These are phyloP conservation scores for Heracleum sosnowskyi DNA, from an alignment of 129 eudicot genomes.

Conservation along the genomic window DNA sequence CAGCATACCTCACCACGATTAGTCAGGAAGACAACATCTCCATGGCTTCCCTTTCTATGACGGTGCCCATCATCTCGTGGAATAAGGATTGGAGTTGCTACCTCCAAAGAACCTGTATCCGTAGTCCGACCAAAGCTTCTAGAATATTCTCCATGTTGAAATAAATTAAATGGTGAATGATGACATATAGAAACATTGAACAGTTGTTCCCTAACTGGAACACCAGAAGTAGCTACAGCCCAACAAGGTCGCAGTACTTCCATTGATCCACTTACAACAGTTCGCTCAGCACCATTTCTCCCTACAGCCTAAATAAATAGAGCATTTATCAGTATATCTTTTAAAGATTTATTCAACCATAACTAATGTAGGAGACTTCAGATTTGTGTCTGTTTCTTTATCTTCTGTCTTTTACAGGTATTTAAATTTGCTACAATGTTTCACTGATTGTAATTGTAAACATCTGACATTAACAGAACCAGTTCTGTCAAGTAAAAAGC, in stretches of 20 bases:
- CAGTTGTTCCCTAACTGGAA: conserved; percentile 91
- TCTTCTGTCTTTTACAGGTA: background rate
- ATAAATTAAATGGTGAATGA: conserved; percentile 65
- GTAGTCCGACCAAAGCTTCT: conserved; percentile 57
- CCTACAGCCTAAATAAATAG: conserved; percentile 68
- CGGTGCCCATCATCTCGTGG: conserved; percentile 76
- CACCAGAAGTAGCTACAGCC: conserved; percentile 99
- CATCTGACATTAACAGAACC: background rate
- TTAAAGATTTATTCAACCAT: background rate
- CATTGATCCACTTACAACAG: conserved; percentile 97
- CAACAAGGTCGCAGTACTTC: conserved; percentile 96
- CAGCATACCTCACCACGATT: conserved; percentile 86
- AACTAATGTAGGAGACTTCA: background rate
- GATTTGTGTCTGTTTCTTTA: background rate
- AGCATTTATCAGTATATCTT: background rate
- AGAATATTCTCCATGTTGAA: conserved; percentile 85
- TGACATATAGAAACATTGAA: conserved; percentile 96
- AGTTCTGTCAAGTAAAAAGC: background rate
- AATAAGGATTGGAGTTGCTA: conserved; percentile 87
- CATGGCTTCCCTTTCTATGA: conserved; percentile 90
- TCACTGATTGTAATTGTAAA: background rate
- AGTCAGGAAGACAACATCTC: conserved; percentile 86
- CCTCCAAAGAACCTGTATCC: conserved; percentile 80
- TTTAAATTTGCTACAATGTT: background rate
- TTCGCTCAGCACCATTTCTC: conserved; percentile 88